phyloP scores from a whole-genome alignment of 306 rosid species.

The Quercus agrifolia region DNA sequence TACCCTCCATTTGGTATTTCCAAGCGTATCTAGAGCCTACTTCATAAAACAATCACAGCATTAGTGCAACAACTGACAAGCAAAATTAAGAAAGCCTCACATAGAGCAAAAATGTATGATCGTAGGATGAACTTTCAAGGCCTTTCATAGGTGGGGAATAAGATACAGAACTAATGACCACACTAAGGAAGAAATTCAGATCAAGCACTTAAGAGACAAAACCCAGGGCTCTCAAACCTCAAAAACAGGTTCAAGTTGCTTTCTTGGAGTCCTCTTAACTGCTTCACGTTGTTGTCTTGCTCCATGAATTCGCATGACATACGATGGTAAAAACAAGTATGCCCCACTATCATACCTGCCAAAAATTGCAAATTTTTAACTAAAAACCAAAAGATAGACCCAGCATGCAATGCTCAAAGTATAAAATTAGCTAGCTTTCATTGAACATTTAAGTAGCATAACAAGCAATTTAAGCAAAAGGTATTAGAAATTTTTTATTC shows the following conservation, averaged over 20 bases:
- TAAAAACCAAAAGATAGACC: not conserved
- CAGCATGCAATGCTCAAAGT: not conserved
- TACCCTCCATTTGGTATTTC: constrained; percentile 86
- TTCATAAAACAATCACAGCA: constrained; percentile 17
- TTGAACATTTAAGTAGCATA: not conserved
- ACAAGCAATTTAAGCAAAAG: not conserved
- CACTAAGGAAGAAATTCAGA: not conserved
- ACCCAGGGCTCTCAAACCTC: constrained; percentile 48
- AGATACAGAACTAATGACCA: not conserved
- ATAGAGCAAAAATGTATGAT: constrained; percentile 1
- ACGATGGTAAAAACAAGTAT: constrained; percentile 82
- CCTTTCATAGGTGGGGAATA: not conserved
- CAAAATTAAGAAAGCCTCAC: constrained; percentile 2
- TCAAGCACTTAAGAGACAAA: constrained; percentile 16
- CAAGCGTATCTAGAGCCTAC: constrained; percentile 93
- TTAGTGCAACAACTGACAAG: constrained; percentile 24
- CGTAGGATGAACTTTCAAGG: not conserved
- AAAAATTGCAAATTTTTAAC: constrained; percentile 17
- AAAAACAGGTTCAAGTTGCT: constrained; percentile 64
- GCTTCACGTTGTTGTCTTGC: constrained; percentile 91
- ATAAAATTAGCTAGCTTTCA: not conserved
- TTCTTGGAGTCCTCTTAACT: constrained; percentile 62
- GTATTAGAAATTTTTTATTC: not conserved
- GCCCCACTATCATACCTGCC: constrained; percentile 89
- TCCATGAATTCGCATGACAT: constrained; percentile 92